These are phyloP conservation scores for Colletotrichum truncatum DNA, from an alignment of 2,329 filamentous ascomycete genomes.

Conservation along the genomic window DNA sequence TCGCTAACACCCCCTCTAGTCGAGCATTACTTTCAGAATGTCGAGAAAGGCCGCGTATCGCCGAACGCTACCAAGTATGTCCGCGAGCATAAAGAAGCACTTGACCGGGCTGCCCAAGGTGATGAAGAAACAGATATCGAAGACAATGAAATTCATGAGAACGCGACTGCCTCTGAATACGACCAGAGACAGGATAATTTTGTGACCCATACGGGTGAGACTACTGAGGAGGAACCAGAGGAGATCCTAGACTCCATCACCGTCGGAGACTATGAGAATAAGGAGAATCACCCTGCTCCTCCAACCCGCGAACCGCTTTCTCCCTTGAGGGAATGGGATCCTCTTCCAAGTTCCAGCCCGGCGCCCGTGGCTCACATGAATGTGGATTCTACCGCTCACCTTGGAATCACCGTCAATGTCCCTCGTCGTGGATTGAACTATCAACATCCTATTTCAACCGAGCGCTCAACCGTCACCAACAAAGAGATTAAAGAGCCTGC, in stretches of 20 bases:
- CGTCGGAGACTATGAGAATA: neutral
- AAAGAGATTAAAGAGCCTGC: neutral
- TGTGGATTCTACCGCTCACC: neutral
- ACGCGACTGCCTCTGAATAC: neutral
- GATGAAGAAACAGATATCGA: neutral
- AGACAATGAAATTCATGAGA: neutral
- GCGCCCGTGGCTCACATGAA: neutral
- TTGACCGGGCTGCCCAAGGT: conserved; percentile 11
- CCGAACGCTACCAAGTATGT: conserved; percentile 47
- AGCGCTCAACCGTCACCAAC: neutral
- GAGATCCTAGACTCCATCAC: neutral
- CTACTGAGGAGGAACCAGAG: neutral
- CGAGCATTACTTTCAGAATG: conserved; percentile 56
- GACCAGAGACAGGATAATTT: neutral
- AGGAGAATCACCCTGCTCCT: neutral
- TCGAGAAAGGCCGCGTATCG: conserved; percentile 46
- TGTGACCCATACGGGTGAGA: neutral
- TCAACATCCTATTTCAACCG: neutral
- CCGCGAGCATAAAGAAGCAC: conserved; percentile 38
- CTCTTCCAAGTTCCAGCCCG: neutral
- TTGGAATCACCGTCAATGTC: neutral
- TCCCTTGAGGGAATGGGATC: no score
- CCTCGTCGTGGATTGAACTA: neutral
- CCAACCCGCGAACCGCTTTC: neutral
- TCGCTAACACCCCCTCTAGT: conserved; percentile 39